Conservation (phyloP, 2,329 filamentous ascomycete species). For the Fusarium penzigii region DNA sequence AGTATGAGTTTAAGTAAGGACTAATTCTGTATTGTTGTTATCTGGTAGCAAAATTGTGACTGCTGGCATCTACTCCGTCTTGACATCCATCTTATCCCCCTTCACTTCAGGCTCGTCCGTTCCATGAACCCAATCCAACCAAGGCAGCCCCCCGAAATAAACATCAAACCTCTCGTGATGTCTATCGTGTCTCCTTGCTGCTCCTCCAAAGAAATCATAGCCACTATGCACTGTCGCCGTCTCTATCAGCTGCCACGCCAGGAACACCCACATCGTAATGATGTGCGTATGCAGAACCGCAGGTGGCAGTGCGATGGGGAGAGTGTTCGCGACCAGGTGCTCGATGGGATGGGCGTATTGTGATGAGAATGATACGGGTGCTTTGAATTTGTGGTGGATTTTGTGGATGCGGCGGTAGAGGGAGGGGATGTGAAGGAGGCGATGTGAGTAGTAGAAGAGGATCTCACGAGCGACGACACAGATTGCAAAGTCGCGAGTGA, state of each 20-base stretch:
- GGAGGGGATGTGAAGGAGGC: conserved; percentile 49
- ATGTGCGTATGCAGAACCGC: conserved; percentile 48
- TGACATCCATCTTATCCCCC: neutral
- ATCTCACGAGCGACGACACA: conserved; percentile 47
- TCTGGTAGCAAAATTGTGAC: too few relatives aligned
- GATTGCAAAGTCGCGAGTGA: conserved; percentile 43
- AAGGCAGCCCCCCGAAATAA: conserved; percentile 53
- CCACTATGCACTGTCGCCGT: conserved; percentile 58
- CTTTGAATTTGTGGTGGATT: conserved; percentile 56
- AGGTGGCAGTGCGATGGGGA: conserved; percentile 53
- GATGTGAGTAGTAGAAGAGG: conserved; percentile 58
- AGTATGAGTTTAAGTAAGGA: too few relatives aligned
- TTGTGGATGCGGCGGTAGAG: conserved; percentile 57
- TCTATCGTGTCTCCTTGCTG: conserved; percentile 53
- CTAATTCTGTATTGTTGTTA: too few relatives aligned
- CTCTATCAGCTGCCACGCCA: conserved; percentile 50
- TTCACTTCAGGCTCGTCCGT: conserved; percentile 35
- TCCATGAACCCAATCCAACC: conserved; percentile 57
- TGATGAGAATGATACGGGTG: conserved; percentile 55
- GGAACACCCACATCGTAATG: conserved; percentile 53
- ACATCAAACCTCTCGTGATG: conserved; percentile 59
- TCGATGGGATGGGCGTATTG: conserved; percentile 60
- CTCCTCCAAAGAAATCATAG: conserved; percentile 53
- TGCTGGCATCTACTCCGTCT: too few relatives aligned
- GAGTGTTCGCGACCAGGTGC: conserved; percentile 53